Conservation (phyloP, 148 eudicot species). For the Amaranthus cruentus region DNA sequence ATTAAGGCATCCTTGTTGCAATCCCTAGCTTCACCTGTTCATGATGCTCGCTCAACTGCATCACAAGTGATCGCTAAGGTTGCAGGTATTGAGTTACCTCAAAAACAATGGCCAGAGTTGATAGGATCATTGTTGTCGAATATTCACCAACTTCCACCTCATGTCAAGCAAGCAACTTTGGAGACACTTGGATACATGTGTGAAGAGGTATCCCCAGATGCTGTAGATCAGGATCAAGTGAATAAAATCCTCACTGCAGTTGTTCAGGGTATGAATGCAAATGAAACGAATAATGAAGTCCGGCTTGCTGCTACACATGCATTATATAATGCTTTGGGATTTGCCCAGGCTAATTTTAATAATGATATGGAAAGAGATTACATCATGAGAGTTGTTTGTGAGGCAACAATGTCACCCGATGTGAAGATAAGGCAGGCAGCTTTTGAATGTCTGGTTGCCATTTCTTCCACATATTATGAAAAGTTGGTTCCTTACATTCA, state of each 20-base stretch:
- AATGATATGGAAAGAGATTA: conserved; percentile 93
- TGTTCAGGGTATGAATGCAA: conserved; percentile 79
- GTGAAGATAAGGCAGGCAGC: conserved; percentile 91
- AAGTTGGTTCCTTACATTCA: conserved; percentile 82
- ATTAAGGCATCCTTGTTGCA: conserved; percentile 76
- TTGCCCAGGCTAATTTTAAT: conserved; percentile 89
- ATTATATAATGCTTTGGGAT: conserved; percentile 77
- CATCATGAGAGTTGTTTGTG: conserved; percentile 93
- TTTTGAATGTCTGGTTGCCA: conserved; percentile 90
- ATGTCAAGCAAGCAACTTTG: conserved; percentile 88
- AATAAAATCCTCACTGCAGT: conserved; percentile 93
- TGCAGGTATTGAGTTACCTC: conserved; percentile 92
- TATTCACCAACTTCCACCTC: conserved; percentile 79
- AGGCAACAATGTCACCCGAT: conserved; percentile 75
- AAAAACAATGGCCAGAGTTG: conserved; percentile 94
- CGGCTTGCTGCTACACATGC: conserved; percentile 94
- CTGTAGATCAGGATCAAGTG: conserved; percentile 87
- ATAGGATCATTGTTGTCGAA: conserved; percentile 61
- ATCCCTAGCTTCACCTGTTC: conserved; percentile 66
- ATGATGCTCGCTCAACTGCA: conserved; percentile 91
- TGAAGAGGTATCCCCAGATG: conserved; percentile 93
- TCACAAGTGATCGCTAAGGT: conserved; percentile 96
- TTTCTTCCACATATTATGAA: conserved; percentile 82
- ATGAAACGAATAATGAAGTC: conserved; percentile 60
- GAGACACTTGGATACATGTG: conserved; percentile 92